Percentiles rank a stretch among this genome's conserved stretches.
These are phyloP conservation scores for Tetradesmus obliquus DNA, from an alignment of 139 green algal species.

Conservation along the genomic window DNA sequence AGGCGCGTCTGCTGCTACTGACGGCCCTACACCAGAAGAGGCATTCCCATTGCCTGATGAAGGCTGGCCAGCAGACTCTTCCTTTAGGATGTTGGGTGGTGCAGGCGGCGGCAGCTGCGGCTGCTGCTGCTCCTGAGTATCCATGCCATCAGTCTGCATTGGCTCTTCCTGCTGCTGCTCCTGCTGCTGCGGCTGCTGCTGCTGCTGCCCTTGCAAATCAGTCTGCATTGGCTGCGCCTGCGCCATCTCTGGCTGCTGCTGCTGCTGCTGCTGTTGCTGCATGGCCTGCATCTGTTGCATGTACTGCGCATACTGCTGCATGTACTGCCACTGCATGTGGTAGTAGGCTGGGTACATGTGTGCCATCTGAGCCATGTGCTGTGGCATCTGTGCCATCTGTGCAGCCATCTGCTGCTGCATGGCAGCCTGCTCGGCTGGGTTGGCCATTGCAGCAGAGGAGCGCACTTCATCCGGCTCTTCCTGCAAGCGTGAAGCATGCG, in stretches of 20 bases:
- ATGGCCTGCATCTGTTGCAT: constrained; percentile 2
- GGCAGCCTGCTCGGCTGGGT: neutral
- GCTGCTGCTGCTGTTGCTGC: constrained; percentile 25
- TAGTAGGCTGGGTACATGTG: constrained; percentile 20
- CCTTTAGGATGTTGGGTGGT: neutral
- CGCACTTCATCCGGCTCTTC: constrained; percentile 37
- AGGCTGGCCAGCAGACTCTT: neutral
- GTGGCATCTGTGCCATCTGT: constrained; percentile 8
- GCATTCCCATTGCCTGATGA: neutral
- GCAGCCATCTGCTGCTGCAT: constrained; percentile 28
- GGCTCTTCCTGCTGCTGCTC: neutral
- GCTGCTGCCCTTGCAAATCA: neutral
- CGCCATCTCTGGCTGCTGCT: neutral
- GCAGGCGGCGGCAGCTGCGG: neutral
- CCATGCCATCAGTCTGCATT: neutral
- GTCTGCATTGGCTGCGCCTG: constrained; percentile 24
- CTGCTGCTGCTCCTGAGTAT: neutral
- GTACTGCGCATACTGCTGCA: constrained; percentile 32
- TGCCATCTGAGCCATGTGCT: constrained; percentile 25
- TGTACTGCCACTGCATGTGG: constrained; percentile 39
- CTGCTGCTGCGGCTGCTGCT: neutral
- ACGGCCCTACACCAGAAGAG: neutral
- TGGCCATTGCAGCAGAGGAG: constrained; percentile 2
- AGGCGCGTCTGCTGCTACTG: neutral
- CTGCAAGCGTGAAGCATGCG: neutral